Percentiles rank a stretch among this genome's conserved stretches.
These are phyloP conservation scores for Aureobasidium sp. DNA, from an alignment of 2,329 filamentous ascomycete species.

Conservation along the genomic window DNA sequence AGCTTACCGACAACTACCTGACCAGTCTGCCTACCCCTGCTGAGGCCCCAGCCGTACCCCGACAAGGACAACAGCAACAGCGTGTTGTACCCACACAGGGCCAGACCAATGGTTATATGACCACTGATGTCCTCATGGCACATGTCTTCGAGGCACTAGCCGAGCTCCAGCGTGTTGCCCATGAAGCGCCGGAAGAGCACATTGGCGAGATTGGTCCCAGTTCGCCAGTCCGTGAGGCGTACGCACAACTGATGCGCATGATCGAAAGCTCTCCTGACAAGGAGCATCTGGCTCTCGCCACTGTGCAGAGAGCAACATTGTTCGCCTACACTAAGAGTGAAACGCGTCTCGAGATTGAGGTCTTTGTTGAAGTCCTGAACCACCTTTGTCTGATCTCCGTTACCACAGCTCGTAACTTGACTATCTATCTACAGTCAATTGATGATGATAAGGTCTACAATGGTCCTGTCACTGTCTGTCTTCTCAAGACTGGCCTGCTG, in stretches of 20 bases:
- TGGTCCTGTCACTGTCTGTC: conserved; percentile 52
- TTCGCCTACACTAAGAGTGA: conserved; percentile 50
- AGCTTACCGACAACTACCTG: conserved; percentile 57
- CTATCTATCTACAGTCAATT: conserved; percentile 42
- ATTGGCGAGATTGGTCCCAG: conserved; percentile 51
- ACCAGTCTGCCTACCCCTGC: conserved; percentile 57
- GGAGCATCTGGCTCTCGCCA: conserved; percentile 49
- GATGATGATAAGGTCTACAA: conserved; percentile 59
- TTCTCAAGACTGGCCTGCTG: conserved; percentile 54
- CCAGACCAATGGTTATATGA: conserved; percentile 56
- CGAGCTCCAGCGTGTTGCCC: conserved; percentile 50
- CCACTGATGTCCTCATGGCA: conserved; percentile 47
- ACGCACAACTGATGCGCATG: conserved; percentile 49
- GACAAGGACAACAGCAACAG: conserved; percentile 48
- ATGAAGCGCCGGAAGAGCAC: conserved; percentile 51
- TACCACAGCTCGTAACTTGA: conserved; percentile 48
- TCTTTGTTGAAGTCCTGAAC: conserved; percentile 54
- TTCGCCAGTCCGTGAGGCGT: conserved; percentile 50
- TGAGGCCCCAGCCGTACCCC: conserved; percentile 54
- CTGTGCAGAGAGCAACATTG: conserved; percentile 40
- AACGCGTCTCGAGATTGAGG: conserved; percentile 54
- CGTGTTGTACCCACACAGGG: conserved; percentile 31
- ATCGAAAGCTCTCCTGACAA: conserved; percentile 50
- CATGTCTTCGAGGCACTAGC: conserved; percentile 48
- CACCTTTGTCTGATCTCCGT: conserved; percentile 57